phyloP scores from a whole-genome alignment of 345 rosid species.

The Populus nigra region DNA sequence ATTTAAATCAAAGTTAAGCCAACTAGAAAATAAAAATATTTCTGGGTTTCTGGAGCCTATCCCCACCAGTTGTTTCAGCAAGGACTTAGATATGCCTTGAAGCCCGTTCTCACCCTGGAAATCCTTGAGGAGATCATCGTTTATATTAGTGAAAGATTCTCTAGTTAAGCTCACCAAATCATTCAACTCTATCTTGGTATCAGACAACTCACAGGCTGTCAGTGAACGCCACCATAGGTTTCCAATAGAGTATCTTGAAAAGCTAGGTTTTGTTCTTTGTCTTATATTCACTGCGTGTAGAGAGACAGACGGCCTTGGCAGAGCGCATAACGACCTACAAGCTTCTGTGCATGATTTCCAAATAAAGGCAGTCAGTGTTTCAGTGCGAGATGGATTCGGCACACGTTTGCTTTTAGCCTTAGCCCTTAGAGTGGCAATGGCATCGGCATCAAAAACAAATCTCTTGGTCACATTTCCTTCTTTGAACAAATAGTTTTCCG shows the following conservation, averaged over 20 bases:
- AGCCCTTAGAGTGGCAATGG: neutral
- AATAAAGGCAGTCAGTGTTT: neutral
- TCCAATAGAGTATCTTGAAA: neutral
- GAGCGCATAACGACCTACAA: neutral
- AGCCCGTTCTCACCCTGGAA: neutral
- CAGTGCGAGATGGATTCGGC: neutral
- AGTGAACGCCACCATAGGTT: neutral
- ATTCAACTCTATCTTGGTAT: neutral
- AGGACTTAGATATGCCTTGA: neutral
- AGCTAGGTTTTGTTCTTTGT: neutral
- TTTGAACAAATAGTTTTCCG: neutral
- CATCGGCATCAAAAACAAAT: slow-evolving; percentile 3
- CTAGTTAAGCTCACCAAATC: neutral
- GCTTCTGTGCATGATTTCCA: slow-evolving; percentile 4
- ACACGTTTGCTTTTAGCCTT: neutral
- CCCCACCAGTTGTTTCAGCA: neutral
- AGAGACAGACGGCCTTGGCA: neutral
- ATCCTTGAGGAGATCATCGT: neutral
- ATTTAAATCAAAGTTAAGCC: neutral
- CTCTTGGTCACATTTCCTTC: neutral
- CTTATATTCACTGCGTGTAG: neutral
- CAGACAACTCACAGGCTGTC: neutral
- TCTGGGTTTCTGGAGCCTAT: neutral
- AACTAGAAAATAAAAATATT: neutral
- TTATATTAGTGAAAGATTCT: neutral